Evolutionary conservation across 192 early-diverging fungal species (phyloP).

Genomic region (Linderina pennispora): DNA sequence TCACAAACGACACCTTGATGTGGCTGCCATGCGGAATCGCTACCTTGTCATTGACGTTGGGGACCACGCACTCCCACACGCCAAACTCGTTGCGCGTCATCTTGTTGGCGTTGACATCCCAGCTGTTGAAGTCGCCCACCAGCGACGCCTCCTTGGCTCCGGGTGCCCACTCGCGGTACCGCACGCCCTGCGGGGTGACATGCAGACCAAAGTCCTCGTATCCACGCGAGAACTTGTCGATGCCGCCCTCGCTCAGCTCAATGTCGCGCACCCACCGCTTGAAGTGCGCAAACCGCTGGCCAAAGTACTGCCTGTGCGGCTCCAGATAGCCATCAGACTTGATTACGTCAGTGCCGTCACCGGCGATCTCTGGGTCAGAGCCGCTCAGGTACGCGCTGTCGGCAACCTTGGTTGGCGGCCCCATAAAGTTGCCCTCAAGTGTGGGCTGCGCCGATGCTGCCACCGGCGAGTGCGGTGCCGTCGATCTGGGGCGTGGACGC

Average conservation of each 20-base stretch:
- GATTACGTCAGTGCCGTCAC: slow-evolving; percentile 62
- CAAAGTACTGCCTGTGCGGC: slow-evolving; percentile 58
- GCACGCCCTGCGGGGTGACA: slow-evolving; percentile 56
- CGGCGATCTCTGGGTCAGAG: slow-evolving; percentile 29
- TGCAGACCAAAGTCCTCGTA: slow-evolving; percentile 82
- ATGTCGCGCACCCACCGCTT: slow-evolving; percentile 69
- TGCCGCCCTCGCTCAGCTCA: slow-evolving; percentile 64
- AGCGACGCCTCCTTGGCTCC: slow-evolving; percentile 69
- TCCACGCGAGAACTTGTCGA: slow-evolving; percentile 76
- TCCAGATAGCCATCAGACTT: slow-evolving; percentile 74
- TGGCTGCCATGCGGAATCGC: slow-evolving; percentile 83
- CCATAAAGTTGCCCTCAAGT: slow-evolving; percentile 4
- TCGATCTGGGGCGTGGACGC: neutral
- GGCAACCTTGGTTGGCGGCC: slow-evolving; percentile 7
- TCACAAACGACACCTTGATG: slow-evolving; percentile 81
- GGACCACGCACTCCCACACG: slow-evolving; percentile 71
- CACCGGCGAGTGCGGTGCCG: neutral
- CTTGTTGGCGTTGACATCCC: slow-evolving; percentile 66
- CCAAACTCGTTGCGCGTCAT: slow-evolving; percentile 83
- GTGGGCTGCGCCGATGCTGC: neutral
- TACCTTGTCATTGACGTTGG: slow-evolving; percentile 53
- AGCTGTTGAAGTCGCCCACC: slow-evolving; percentile 93
- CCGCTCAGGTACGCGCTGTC: slow-evolving; percentile 16
- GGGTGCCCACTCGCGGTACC: slow-evolving; percentile 97
- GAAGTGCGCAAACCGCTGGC: slow-evolving; percentile 51